These are phyloP conservation scores for Epichloe amarillans DNA, from an alignment of 2,329 filamentous ascomycete species.

Conservation along the genomic window DNA sequence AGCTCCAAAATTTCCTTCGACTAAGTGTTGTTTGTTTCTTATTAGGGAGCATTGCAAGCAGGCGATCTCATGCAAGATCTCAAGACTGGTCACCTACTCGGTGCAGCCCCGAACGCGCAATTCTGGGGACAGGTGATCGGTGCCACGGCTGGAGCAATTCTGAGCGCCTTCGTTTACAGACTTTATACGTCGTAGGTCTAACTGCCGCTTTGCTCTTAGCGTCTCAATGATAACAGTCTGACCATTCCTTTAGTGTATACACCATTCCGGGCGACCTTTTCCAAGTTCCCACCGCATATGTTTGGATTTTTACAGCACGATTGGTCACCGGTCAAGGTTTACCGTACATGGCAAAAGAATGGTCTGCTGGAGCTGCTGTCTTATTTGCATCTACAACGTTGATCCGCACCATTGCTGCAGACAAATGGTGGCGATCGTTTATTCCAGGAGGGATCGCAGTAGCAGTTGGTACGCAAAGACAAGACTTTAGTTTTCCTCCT, in stretches of 20 bases:
- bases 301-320: constrained; percentile 94
- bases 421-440: constrained; percentile 54
- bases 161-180: constrained; percentile 77
- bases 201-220: neutral
- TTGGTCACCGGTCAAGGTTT: constrained; percentile 84
- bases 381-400: constrained; percentile 63
- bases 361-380: constrained; percentile 59
- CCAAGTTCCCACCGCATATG: constrained; percentile 85
- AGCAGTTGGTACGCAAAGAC: constrained; percentile 53
- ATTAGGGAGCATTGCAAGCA: constrained; percentile 67
- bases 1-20: no score
- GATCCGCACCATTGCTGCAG: constrained; percentile 46
- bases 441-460: constrained; percentile 92
- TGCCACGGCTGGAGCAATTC: constrained; percentile 69
- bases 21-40: constrained; percentile 4
- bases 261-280: constrained; percentile 79
- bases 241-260: constrained; percentile 49
- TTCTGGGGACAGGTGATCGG: constrained; percentile 96
- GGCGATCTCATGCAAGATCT: constrained; percentile 95
- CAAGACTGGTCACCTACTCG: constrained; percentile 87
- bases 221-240: neutral
- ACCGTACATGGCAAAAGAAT: constrained; percentile 70
- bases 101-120: constrained; percentile 84
- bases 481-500: neutral
- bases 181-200: constrained; percentile 54